Evolutionary conservation across 1,284 basidiomycete genomes (phyloP), one percentile per base, ranked within the genome.

Genomic region (Peniophora sp.): DNA sequence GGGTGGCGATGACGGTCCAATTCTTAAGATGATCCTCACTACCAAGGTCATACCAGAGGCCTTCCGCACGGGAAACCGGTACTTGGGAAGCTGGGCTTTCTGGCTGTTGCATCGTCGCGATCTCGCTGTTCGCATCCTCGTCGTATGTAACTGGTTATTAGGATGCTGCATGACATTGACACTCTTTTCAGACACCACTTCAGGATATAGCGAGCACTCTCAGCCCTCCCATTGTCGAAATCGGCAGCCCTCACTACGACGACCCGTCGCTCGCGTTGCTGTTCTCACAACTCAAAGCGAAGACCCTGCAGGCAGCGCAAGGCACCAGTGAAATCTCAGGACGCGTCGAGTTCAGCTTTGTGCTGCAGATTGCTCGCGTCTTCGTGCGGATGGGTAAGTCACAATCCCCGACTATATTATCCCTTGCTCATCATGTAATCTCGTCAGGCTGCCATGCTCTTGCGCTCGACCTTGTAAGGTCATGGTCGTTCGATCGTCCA

Each of bases 51-150:
- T 99, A 1, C 94, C 95, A 0, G 74, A 79, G 18, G 94, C 94
- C 0, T 91, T 97, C 63, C 73, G 75, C 49, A 78, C 85, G 17
- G 94, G 93, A 0, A 93, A 97, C 65, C 78, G 96, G 34, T 98
- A 91, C 88, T 72, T 98, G n/a, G 90, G 83, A n/a, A 92, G 87
- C 54, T 99, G 95, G 96, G 91, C 90, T 3, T 94, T 97, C 65
- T 97, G 94, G 92, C 72, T 92, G 55, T 72, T 98, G 24, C 83
- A 85, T 56, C 75, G 91, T 32, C 76, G 89, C 47, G 94, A 97
- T 66, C 64, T 97, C 12, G 85, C 93, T 1, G 89, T 97, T 17
- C 79, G 87, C 44, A 83, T 92, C 45, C 73, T 96, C 17, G 68
- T 95, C 55, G 91, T 92, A 62, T 61, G 81, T 62, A n/a, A n/a